Percentiles rank a stretch among this genome's conserved stretches.
Conservation (phyloP, 306 rosid genomes). For the Gynostemma pentaphyllum region DNA sequence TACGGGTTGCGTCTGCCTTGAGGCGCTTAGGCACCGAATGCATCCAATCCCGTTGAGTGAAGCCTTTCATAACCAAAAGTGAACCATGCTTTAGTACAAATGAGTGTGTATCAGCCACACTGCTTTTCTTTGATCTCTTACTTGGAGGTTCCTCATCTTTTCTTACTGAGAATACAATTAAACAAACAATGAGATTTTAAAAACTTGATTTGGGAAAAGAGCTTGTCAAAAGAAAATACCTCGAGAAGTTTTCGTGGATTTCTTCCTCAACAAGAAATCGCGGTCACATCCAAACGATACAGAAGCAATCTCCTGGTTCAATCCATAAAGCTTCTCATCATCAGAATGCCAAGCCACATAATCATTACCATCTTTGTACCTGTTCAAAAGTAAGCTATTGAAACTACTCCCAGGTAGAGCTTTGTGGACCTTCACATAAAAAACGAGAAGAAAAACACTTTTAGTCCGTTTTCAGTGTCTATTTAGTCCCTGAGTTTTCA, state of each 20-base stretch:
- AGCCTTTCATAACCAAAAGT: constrained; percentile 78
- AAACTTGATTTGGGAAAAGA: neutral
- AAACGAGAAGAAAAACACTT: too few species aligned
- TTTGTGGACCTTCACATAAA: constrained; percentile 53
- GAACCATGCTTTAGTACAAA: constrained; percentile 80
- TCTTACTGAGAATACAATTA: constrained; percentile 20
- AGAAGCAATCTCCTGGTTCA: constrained; percentile 78
- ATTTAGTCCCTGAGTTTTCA: too few species aligned
- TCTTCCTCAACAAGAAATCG: constrained; percentile 72
- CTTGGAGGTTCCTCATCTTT: constrained; percentile 37
- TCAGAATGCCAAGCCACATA: constrained; percentile 94
- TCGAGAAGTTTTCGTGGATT: constrained; percentile 28
- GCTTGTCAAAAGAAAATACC: constrained; percentile 26
- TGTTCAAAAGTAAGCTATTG: constrained; percentile 80
- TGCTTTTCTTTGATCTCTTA: constrained; percentile 52
- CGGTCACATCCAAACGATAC: constrained; percentile 81
- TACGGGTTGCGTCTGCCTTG: constrained; percentile 61
- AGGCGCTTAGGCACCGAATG: constrained; percentile 85
- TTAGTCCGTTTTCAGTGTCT: too few species aligned
- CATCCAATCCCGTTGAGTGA: constrained; percentile 90
- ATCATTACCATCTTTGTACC: constrained; percentile 79
- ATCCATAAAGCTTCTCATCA: constrained; percentile 81
- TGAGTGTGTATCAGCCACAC: constrained; percentile 37
- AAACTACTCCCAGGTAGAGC: constrained; percentile 86
- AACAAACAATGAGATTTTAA: neutral